Base-by-base conservation (phyloP, 108 stramenopile species). In the Cyclotella cryptica region DNA sequence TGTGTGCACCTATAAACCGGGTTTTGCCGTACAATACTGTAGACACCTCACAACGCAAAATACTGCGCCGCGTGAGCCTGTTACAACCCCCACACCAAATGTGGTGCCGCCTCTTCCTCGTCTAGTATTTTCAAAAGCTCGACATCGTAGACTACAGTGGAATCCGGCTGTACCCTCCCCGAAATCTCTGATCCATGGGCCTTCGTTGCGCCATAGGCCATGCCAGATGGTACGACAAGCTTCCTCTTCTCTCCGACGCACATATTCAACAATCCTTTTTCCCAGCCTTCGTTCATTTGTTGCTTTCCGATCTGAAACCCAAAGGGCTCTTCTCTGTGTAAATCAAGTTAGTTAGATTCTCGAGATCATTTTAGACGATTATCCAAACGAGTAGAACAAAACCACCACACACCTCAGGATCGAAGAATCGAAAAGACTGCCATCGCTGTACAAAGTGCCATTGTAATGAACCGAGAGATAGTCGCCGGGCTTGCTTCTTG, bases 191-290 rank as follows among this genome's bases (percentile, higher is more conserved):
- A 66, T 19, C 80, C 73, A 74, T 55, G 69, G 27, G 52, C 80
- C 39, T 67, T 72, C 11, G 73, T 60, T 72, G 86, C 84, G 0
- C 96, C 98, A 83, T 96, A 99, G 10, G 93, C 98, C 54, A 97
- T 60, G 54, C 86, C 86, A 17, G 91, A 79, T 6, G 98, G 97
- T 43, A 98, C 91, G 26, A 91, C 79, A 15, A 99, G 65, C 59
- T 88, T 85, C 24, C 97, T 88, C 64, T 82, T 81, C 47, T 93
- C 96, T 28, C 97, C 96, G 14, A 97, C 85, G 41, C 82, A 89
- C 97, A 99, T 98, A 28, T 87, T 89, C 11, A 75, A 58, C 17
- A 97, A 49, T 5, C 95, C 94, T 39, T 86, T 81, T 64, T 98
- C 98, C 95, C 87, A 91, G 39, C 93, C 81, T 35, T 81, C 80